phyloP scores from a whole-genome alignment of 768 basidiomycete species.

The Pleurotus giganteus region DNA sequence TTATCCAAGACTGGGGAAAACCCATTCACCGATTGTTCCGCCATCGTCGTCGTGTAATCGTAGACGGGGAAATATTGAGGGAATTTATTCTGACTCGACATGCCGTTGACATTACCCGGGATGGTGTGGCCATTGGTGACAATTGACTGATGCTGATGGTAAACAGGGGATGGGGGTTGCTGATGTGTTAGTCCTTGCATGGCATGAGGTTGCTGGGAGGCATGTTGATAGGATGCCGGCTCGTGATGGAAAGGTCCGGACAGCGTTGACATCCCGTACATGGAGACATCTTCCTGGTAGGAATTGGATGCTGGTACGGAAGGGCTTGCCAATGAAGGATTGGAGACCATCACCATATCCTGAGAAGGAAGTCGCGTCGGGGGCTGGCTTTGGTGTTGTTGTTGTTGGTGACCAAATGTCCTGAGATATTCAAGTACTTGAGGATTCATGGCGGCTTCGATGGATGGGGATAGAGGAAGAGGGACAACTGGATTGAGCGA shows the following conservation, averaged over 20 bases:
- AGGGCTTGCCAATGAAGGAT: not conserved
- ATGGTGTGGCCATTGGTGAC: conserved; percentile 17
- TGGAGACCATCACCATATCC: conserved; percentile 6
- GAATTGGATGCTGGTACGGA: not conserved
- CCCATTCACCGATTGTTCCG: conserved; percentile 2
- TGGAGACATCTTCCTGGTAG: conserved; percentile 7
- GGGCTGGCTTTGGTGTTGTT: conserved; percentile 8
- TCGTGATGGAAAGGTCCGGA: conserved; percentile 4
- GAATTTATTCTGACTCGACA: conserved; percentile 29
- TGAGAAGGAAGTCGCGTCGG: not conserved
- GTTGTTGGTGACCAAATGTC: conserved; percentile 44
- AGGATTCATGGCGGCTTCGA: conserved; percentile 53
- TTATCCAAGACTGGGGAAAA: conserved; percentile 13
- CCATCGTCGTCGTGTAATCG: conserved; percentile 46
- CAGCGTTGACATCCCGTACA: conserved; percentile 9
- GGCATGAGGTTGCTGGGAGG: not conserved
- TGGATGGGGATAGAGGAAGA: conserved; percentile 53
- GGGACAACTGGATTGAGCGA: conserved; percentile 73
- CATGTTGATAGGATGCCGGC: conserved; percentile 8
- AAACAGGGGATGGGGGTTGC: conserved; percentile 12
- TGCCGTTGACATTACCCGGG: not conserved
- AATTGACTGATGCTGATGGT: conserved; percentile 17
- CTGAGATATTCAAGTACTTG: conserved; percentile 68
- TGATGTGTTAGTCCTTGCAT: conserved; percentile 24
- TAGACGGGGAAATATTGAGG: conserved; percentile 78